Base-by-base conservation (phyloP, 1,284 basidiomycete species). In the Heterobasidion parviporum region DNA sequence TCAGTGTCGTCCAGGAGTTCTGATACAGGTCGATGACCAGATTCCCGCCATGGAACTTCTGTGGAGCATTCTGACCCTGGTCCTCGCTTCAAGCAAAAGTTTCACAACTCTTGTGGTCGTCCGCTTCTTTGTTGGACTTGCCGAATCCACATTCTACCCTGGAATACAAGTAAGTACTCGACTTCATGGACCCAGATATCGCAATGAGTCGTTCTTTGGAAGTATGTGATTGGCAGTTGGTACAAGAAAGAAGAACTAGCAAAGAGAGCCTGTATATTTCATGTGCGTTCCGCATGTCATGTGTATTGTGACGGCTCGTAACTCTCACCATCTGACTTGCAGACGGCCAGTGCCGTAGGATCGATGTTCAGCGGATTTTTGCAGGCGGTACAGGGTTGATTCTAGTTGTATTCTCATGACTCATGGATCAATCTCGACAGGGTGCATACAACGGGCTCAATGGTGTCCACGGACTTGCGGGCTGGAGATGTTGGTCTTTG, bases 361-460 rank as follows among this genome's bases (percentile, higher is more conserved):
- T 69, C 72, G 1, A 74, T 74, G 72, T 68, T 72, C 51, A 72
- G 71, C 12, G 46, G 46, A 26, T 48, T 48, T 16, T 32, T 48
- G 26, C 46, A 48, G 46, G 26, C 46, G 18, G 46, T 48, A 26
- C 26, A 26, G 26, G 26, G 26, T 26, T 26, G 46, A 16, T 10
- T 48, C n/a, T 16, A 12, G 18, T 18, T 48, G 38, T 41, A 15
- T 15, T 33, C 26, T 56, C 12, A n/a, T 32, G 38, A 41, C 4
- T 41, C 5, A 41, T n/a, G 4, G 38, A 41, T 4, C 38, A 26
- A 26, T 46, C 33, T 18, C 8, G 62, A 6, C 57, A 75, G 68
- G 74, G 72, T 0, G 74, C 76, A 7, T 73, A 76, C 56, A 70
- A 69, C 32, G 73, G 71, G 0, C 58, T 79, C 55, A 73, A 78